These are phyloP conservation scores for Backusella liffmaniae DNA, from an alignment of 192 early-diverging fungal species.

Conservation along the genomic window DNA sequence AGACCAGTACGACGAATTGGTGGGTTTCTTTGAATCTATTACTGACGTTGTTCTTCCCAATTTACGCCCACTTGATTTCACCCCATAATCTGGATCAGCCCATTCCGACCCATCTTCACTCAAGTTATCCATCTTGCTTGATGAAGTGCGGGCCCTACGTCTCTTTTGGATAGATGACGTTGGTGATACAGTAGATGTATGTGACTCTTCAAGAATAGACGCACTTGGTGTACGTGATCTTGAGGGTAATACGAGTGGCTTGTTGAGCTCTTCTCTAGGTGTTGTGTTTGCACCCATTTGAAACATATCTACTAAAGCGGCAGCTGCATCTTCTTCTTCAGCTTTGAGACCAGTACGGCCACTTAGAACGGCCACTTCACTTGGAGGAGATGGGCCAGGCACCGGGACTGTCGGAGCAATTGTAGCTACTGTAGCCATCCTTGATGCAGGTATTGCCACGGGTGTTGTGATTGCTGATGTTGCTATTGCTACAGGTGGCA, in stretches of 20 bases:
- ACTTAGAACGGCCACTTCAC: neutral
- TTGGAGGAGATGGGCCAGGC: neutral
- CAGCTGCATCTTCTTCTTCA: slow-evolving; percentile 44
- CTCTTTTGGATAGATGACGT: neutral
- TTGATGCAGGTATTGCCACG: neutral
- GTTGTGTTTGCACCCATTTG: slow-evolving; percentile 29
- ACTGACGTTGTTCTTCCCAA: slow-evolving; percentile 4
- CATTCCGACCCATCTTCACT: slow-evolving; percentile 15
- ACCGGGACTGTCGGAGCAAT: neutral
- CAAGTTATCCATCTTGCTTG: slow-evolving; percentile 16
- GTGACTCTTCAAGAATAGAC: neutral
- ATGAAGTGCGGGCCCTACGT: slow-evolving; percentile 18
- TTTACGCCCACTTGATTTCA: neutral
- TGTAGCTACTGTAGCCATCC: neutral
- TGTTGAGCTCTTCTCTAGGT: neutral
- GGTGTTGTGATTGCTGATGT: neutral
- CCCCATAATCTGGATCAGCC: slow-evolving; percentile 17
- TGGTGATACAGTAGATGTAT: neutral
- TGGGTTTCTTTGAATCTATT: slow-evolving; percentile 21
- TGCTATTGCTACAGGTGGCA: neutral
- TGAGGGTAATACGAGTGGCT: neutral
- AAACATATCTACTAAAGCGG: slow-evolving; percentile 37
- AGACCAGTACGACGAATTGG: slow-evolving; percentile 89
- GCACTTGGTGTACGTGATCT: slow-evolving; percentile 16
- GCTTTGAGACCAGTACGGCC: slow-evolving; percentile 24